Evolutionary conservation across 148 eudicot species (phyloP).

Genomic region (Silene latifolia): DNA sequence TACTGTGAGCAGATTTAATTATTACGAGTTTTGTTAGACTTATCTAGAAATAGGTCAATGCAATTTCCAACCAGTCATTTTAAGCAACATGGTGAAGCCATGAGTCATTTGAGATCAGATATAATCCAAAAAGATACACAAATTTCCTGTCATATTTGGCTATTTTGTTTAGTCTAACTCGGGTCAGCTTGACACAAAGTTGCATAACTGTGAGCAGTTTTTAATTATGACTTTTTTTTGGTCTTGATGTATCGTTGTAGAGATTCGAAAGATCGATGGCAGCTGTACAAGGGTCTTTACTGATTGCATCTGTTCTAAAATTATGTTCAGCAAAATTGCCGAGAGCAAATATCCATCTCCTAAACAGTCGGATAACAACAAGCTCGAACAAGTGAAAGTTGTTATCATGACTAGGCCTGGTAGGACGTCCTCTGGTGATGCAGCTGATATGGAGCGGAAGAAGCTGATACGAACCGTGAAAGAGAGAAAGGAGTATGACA

Average conservation of each 20-base stretch:
- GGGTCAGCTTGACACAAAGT: too few species aligned
- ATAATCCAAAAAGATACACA: too few species aligned
- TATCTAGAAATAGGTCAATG: too few species aligned
- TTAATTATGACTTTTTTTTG: not conserved
- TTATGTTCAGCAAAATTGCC: conserved; percentile 59
- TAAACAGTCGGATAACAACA: conserved; percentile 53
- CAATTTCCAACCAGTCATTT: too few species aligned
- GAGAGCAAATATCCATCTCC: conserved; percentile 64
- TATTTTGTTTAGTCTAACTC: too few species aligned
- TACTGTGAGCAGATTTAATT: too few species aligned
- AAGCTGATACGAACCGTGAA: conserved; percentile 56
- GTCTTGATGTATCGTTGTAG: conserved; percentile 25
- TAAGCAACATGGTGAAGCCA: too few species aligned
- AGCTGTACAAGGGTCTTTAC: conserved; percentile 65
- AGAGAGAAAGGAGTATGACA: conserved; percentile 91
- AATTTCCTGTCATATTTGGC: too few species aligned
- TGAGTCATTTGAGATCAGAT: too few species aligned
- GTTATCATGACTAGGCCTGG: conserved; percentile 62
- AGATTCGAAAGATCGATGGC: conserved; percentile 68
- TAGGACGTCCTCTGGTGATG: conserved; percentile 45
- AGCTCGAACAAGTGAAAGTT: conserved; percentile 55
- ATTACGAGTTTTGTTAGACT: too few species aligned
- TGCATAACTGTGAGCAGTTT: not conserved
- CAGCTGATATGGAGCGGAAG: conserved; percentile 45
- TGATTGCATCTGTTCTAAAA: conserved; percentile 52